Evolutionary conservation across 192 early-diverging fungal genomes (phyloP).

Genomic region (Diversispora epigaea): DNA sequence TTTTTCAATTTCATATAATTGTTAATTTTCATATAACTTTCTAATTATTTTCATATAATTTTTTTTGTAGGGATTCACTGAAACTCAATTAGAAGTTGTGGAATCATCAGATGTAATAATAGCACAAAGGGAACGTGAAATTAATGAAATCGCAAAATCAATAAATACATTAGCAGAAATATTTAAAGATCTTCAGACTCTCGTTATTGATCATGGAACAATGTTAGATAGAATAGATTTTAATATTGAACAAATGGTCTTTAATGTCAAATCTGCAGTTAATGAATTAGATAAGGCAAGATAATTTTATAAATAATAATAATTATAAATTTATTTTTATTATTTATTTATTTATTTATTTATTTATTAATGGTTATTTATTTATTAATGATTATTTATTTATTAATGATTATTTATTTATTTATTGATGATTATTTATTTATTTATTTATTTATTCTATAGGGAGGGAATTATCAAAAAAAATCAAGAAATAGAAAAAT

Average conservation of each 20-base stretch:
- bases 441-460: slow-evolving; percentile 14
- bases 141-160: slow-evolving; percentile 89
- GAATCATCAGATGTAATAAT: slow-evolving; percentile 77
- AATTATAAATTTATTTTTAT: not conserved
- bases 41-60: slow-evolving; percentile 26
- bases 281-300: slow-evolving; percentile 76
- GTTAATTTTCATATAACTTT: too few species aligned
- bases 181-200: slow-evolving; percentile 89
- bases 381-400: not conserved
- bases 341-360: not conserved
- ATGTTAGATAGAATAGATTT: slow-evolving; percentile 96
- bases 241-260: slow-evolving; percentile 85
- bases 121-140: slow-evolving; percentile 84
- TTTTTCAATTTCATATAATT: too few species aligned
- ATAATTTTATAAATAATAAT: not conserved
- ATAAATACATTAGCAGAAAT: slow-evolving; percentile 87
- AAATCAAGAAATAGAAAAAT: slow-evolving; percentile 78
- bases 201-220: slow-evolving; percentile 98
- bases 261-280: slow-evolving; percentile 80
- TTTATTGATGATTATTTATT: not conserved
- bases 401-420: not conserved
- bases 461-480: slow-evolving; percentile 83
- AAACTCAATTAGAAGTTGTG: slow-evolving; percentile 75
- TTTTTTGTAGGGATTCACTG: slow-evolving; percentile 73
- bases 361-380: not conserved